Evolutionary conservation across 805 yeast species (phyloP), one percentile per base, ranked within the genome.

Genomic region (Ogataea pignaliae): DNA sequence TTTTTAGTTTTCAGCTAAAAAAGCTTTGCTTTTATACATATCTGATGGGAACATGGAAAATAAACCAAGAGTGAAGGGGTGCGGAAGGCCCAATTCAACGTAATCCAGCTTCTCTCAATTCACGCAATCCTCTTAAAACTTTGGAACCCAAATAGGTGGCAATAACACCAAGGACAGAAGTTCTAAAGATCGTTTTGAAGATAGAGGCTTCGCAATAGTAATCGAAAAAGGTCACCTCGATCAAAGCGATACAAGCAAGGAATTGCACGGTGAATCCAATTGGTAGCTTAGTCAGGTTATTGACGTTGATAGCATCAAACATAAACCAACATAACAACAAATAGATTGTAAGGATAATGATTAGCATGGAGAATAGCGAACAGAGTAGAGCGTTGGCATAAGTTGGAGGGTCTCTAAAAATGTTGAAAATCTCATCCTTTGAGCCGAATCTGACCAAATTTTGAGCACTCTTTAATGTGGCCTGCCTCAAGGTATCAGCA

Each of bases 131-230:
- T 57, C 83, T 72, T 55, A 87, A 72, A 14, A 82, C 83, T 53
- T 78, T 76, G n/a, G 85, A 72, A 12, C 93, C 93, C 41, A 79
- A 63, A 57, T 74, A 72, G 34, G 85, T 58, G 29, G 82, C 68
- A 30, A 84, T 72, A 1, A 79, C 70, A 3, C 75, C 75, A 43
- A 83, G 63, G 17, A 79, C 54, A 7, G 69, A 67, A 16, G 68
- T 59, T 47, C 77, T 69, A 50, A 68, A 65, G 34, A 85, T 56
- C 7, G 88, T 75, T 14, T 71, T 68, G 62, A 85, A 85, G 34
- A 85, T 81, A 13, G 83, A 71, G 31, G 78, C 69, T 15, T 78
- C 76, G 52, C 76, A 57, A 64, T 73, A 85, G 65, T 85, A 85
- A 47, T 69, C 72, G 47, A 77, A 57, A 47, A 85, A 81, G 11